phyloP scores from a whole-genome alignment of 2,329 filamentous ascomycete genomes.

The Polytolypa hystricis region DNA sequence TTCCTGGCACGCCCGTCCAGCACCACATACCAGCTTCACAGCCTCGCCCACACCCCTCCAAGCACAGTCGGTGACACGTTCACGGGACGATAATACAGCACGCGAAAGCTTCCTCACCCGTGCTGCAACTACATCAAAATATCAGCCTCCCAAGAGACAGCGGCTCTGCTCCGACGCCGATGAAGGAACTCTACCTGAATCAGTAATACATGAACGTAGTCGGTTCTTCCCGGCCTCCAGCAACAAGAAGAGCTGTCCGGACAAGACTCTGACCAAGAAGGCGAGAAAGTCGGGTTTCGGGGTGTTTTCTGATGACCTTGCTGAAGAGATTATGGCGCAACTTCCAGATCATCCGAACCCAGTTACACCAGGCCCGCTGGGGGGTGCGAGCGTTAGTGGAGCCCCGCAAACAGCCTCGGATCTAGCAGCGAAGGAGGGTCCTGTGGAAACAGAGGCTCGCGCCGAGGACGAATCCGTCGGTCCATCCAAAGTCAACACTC shows the following conservation, averaged over 20 bases:
- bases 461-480: no score
- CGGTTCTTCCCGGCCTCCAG: conserved; percentile 35
- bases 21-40: conserved; percentile 25
- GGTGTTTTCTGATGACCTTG: conserved; percentile 43
- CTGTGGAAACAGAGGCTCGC: no score
- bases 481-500: no score
- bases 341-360: conserved; percentile 27
- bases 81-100: conserved; percentile 29
- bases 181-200: conserved; percentile 21
- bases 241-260: conserved; percentile 30
- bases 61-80: conserved; percentile 25
- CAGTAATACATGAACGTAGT: conserved; percentile 30
- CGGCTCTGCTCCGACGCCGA: conserved; percentile 40
- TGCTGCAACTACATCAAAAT: conserved; percentile 29
- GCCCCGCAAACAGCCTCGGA: no score
- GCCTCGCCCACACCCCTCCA: no score
- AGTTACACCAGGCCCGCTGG: no score
- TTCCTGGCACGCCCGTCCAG: conserved; percentile 45
- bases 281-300: conserved; percentile 34
- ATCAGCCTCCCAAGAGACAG: conserved; percentile 40
- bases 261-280: conserved; percentile 24
- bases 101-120: conserved; percentile 30
- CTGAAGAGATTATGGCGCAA: conserved; percentile 39
- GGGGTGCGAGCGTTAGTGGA: no score
- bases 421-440: no score